Percentiles rank a stretch among this genome's conserved stretches.
These are phyloP conservation scores for Funneliformis mosseae DNA, from an alignment of 192 early-diverging fungal genomes.

Conservation along the genomic window DNA sequence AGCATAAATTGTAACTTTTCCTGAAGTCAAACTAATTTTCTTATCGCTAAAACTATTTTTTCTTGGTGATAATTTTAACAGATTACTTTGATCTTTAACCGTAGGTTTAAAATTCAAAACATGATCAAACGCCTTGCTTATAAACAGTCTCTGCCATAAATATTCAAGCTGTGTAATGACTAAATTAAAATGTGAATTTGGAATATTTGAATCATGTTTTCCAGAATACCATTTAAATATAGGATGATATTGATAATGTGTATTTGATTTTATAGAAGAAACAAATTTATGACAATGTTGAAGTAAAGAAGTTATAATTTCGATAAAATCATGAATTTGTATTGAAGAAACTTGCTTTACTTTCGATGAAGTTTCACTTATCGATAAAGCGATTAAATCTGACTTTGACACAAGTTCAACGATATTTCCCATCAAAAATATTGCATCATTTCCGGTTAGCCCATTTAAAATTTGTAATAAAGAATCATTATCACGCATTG, in stretches of 20 bases:
- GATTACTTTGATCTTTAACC: not conserved
- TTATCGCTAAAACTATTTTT: not conserved
- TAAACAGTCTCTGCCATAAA: constrained; percentile 11
- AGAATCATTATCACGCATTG: constrained; percentile 32
- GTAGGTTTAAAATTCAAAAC: not conserved
- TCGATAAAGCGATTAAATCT: constrained; percentile 33
- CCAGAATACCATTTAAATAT: constrained; percentile 24
- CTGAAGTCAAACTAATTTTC: constrained; percentile 24
- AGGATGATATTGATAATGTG: constrained; percentile 39
- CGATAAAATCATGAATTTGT: constrained; percentile 36
- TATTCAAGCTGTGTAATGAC: constrained; percentile 3
- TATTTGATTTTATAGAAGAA: constrained; percentile 35
- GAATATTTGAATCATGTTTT: constrained; percentile 16
- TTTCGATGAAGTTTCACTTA: constrained; percentile 37
- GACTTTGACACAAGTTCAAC: constrained; percentile 34
- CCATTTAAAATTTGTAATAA: constrained; percentile 33
- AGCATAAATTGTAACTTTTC: constrained; percentile 37
- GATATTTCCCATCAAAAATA: constrained; percentile 41
- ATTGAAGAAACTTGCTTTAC: constrained; percentile 36
- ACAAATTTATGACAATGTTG: constrained; percentile 33
- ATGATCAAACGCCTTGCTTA: constrained; percentile 4
- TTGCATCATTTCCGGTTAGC: constrained; percentile 36
- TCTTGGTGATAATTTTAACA: not conserved
- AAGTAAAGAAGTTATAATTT: constrained; percentile 34
- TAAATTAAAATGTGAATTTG: constrained; percentile 16